These are phyloP conservation scores for Calocera cornea DNA, from an alignment of 768 basidiomycete species.

Conservation along the genomic window DNA sequence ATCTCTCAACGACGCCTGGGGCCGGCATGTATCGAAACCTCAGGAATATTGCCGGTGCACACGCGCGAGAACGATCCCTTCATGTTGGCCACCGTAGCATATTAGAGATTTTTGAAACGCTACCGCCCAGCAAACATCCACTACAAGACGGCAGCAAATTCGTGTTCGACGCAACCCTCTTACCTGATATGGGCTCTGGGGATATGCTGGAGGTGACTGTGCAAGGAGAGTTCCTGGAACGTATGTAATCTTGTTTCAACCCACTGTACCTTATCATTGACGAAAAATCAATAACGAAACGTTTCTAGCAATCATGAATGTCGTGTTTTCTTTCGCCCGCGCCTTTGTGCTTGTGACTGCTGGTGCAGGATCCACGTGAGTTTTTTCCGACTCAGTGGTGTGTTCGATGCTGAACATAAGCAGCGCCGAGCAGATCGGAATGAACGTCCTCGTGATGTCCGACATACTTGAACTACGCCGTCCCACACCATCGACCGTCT, in stretches of 20 bases:
- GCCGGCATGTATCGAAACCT: not conserved
- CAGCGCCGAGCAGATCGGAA: not conserved
- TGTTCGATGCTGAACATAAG: not conserved
- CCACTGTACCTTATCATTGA: no score
- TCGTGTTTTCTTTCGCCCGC: not conserved
- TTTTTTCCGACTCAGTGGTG: not conserved
- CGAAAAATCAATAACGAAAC: no score
- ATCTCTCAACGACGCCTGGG: not conserved
- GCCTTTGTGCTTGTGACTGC: not conserved
- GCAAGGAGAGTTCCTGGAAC: not conserved
- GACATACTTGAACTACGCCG: not conserved
- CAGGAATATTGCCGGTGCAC: not conserved
- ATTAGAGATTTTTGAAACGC: not conserved
- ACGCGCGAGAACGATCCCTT: not conserved
- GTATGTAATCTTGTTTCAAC: not conserved
- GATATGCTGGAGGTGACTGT: constrained; percentile 1
- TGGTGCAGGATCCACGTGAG: not conserved
- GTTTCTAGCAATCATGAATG: not conserved
- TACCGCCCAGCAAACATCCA: not conserved
- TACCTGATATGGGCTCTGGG: not conserved
- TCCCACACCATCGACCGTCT: not conserved
- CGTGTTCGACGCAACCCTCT: not conserved
- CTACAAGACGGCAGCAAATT: constrained; percentile 1
- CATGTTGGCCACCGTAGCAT: not conserved
- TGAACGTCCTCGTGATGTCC: constrained; percentile 1